A percentile compares a stretch with the other conserved stretches of the same genome.
Evolutionary conservation across 495 filamentous ascomycete genomes (phyloP).

Genomic region (Penicillium mononematosum): DNA sequence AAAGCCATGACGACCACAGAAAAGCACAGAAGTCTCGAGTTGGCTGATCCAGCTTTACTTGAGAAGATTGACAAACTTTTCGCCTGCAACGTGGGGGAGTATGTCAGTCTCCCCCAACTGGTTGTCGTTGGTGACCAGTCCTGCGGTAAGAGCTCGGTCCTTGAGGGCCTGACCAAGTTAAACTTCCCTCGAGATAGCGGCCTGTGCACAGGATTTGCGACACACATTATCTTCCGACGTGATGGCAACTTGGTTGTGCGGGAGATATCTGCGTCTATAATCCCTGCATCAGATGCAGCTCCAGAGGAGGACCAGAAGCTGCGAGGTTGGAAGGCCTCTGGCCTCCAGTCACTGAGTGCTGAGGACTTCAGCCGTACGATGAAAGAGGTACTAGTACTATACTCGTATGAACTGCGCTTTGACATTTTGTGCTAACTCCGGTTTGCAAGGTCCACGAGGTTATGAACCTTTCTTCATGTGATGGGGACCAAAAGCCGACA

Average conservation of each 20-base stretch:
- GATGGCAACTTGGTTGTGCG: background rate
- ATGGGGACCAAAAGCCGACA: too few species aligned
- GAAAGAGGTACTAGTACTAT: constrained; percentile 17
- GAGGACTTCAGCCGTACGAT: background rate
- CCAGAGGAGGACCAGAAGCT: constrained; percentile 23
- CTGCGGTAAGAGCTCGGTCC: constrained; percentile 45
- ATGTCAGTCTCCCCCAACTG: constrained; percentile 38
- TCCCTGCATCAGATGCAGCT: too few species aligned
- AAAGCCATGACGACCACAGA: too few species aligned
- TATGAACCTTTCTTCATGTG: constrained; percentile 36
- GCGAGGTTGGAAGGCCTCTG: constrained; percentile 22
- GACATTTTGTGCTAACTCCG: background rate
- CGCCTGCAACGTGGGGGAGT: constrained; percentile 41
- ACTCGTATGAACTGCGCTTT: background rate
- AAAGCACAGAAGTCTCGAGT: too few species aligned
- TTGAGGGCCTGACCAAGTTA: constrained; percentile 45
- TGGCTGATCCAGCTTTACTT: constrained; percentile 36
- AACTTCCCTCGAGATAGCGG: constrained; percentile 43
- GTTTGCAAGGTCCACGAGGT: constrained; percentile 20
- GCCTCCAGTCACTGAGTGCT: constrained; percentile 9
- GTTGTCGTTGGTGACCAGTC: constrained; percentile 47
- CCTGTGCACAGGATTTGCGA: constrained; percentile 49
- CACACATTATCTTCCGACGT: constrained; percentile 48
- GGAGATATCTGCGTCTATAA: constrained; percentile 18
- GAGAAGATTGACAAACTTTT: constrained; percentile 46